Base-by-base conservation (phyloP, 345 rosid genomes). In the Boechera divaricarpa region DNA sequence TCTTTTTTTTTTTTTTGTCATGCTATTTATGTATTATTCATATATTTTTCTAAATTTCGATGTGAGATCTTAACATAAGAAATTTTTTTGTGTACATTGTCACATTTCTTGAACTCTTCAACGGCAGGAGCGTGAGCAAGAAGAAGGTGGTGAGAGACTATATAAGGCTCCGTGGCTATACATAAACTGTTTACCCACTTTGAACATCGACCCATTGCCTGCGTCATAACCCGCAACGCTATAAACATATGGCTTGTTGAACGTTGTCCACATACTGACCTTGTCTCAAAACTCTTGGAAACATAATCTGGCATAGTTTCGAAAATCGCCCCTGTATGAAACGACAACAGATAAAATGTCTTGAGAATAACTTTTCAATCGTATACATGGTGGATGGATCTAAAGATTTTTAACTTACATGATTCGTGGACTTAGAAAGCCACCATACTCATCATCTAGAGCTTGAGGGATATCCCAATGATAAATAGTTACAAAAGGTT, bases 201-300 rank as follows among this genome's bases (percentile, higher is more conserved):
- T 0, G 85, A 82, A 35, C 85, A 82, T 13, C 85, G 65, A n/a
- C 85, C 85, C 35, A 73, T 72, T 6, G 82, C 84, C 47, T 62
- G 0, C 26, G 16, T 75, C 84, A 21, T 81, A 81, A 15, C 81
- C 82, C 21, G 81, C 47, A 33, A 62, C 72, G 16, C 77, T 75
- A 48, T 61, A 77, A n/a, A 57, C 33, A 53, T 32, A 72, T 71
- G 90, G 90, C n/a, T 86, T 85, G 35, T 86, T 86, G 47, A 86
- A 45, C 1, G 87, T 84, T 29, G 65, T 74, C 90, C 90, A 86
- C 62, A 79, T 82, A 31, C 77, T 73, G 0, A 86, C 87, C n/a
- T 77, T 71, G 28, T 83, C 86, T 6, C 90, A 87, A 32, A 84
- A 84, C 15, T 80, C 75, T 21, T 79, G 7, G 39, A 86, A 86